phyloP scores from a whole-genome alignment of 1,284 basidiomycete genomes.

The Exsudoporus floridanus region DNA sequence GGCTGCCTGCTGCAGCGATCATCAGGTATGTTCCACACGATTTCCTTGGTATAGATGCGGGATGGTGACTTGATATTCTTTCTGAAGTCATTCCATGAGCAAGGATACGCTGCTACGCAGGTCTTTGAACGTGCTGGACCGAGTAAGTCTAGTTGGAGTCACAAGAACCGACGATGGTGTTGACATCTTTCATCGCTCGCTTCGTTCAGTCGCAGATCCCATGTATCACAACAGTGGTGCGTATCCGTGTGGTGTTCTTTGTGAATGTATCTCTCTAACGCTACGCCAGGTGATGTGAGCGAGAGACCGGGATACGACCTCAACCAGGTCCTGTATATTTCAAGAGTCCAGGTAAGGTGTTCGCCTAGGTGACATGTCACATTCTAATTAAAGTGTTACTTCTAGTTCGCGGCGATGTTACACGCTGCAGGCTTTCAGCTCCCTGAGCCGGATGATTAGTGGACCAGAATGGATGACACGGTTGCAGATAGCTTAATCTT shows the following conservation, averaged over 20 bases:
- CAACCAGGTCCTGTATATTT: slow-evolving; percentile 75
- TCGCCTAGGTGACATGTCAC: background rate
- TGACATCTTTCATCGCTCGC: background rate
- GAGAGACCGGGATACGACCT: slow-evolving; percentile 78
- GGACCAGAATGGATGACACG: background rate
- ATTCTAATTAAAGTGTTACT: background rate
- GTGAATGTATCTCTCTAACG: background rate
- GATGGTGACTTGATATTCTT: background rate
- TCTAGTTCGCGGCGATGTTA: slow-evolving; percentile 52
- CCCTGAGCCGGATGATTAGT: slow-evolving; percentile 2
- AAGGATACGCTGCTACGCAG: slow-evolving; percentile 81
- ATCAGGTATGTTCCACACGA: slow-evolving; percentile 49
- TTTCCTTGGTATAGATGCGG: background rate
- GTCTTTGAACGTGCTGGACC: slow-evolving; percentile 81
- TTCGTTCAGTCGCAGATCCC: slow-evolving; percentile 66
- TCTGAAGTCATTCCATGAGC: slow-evolving; percentile 70
- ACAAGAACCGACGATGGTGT: background rate
- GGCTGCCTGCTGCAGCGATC: slow-evolving; percentile 82
- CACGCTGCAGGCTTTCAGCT: slow-evolving; percentile 54
- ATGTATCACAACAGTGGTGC: slow-evolving; percentile 82
- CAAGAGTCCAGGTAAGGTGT: slow-evolving; percentile 75
- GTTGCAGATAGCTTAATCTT: slow-evolving; percentile 6
- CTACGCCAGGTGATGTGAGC: slow-evolving; percentile 64
- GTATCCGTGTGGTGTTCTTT: slow-evolving; percentile 12
- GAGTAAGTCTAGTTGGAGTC: slow-evolving; percentile 40